Conservation (phyloP, 257 asterid genomes). For the Solanum verrucosum region DNA sequence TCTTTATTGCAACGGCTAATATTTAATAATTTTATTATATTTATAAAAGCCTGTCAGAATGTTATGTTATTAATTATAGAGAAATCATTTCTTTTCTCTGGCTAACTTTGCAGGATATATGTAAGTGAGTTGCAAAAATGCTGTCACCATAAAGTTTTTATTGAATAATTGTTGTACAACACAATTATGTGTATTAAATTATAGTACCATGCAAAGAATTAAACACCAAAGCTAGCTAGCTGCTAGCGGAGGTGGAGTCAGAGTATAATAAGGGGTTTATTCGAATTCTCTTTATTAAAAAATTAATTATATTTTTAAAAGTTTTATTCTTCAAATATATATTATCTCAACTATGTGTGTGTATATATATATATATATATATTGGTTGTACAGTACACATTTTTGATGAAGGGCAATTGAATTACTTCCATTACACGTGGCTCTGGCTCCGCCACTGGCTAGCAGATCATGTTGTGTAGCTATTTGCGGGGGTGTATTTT, state of each 20-base stretch:
- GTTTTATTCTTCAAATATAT: too few relatives aligned
- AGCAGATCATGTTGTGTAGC: too few relatives aligned
- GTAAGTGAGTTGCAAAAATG: not conserved
- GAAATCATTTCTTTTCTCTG: not conserved
- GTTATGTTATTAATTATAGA: not conserved
- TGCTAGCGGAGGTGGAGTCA: not conserved
- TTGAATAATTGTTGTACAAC: not conserved
- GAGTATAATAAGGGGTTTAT: too few relatives aligned
- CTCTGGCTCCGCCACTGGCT: too few relatives aligned
- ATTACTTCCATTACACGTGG: too few relatives aligned
- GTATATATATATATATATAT: too few relatives aligned
- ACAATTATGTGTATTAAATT: not conserved
- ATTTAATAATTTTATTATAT: not conserved
- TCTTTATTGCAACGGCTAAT: not conserved
- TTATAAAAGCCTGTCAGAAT: not conserved
- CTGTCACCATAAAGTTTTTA: not conserved
- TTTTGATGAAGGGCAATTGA: too few relatives aligned
- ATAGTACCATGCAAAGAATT: not conserved
- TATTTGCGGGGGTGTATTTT: too few relatives aligned
- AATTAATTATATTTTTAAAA: too few relatives aligned
- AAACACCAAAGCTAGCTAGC: not conserved
- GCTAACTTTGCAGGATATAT: not conserved
- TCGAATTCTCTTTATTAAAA: too few relatives aligned
- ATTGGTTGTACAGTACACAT: too few relatives aligned
- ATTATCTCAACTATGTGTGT: too few relatives aligned